Percentiles rank a stretch among this genome's conserved stretches.
These are phyloP conservation scores for Daucus carota DNA, from an alignment of 129 eudicot species.

Conservation along the genomic window DNA sequence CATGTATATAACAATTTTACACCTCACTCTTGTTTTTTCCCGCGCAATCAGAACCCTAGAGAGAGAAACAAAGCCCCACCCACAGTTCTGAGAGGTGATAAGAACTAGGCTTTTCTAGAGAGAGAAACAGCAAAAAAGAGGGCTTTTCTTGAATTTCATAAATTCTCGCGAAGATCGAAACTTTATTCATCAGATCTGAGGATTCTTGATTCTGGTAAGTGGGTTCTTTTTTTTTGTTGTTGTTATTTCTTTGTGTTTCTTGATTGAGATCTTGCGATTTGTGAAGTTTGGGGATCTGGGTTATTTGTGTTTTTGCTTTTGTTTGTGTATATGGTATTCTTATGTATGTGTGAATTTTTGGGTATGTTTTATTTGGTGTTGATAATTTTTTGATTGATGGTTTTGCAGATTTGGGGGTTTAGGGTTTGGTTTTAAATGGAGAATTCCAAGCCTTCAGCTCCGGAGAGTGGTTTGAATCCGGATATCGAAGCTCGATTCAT, in stretches of 20 bases:
- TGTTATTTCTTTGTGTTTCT: background rate
- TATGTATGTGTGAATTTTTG: background rate
- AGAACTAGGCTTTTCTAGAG: background rate
- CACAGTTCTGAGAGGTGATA: background rate
- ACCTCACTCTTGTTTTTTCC: background rate
- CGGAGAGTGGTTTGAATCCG: constrained; percentile 7
- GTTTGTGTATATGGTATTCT: too few species aligned
- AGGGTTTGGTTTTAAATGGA: background rate
- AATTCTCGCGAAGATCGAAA: background rate
- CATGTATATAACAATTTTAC: background rate
- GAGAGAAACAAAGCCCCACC: constrained; percentile 4
- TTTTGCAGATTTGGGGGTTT: constrained; percentile 8
- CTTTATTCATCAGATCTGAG: background rate
- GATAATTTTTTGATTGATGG: background rate
- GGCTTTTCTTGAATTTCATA: background rate
- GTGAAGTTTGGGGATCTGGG: constrained; percentile 1
- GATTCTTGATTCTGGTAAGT: background rate
- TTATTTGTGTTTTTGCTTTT: background rate
- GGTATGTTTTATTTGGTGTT: background rate
- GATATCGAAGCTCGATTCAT: constrained; percentile 57
- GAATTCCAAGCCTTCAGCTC: background rate
- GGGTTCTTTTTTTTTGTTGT: background rate
- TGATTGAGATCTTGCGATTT: background rate
- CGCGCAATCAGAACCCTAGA: constrained; percentile 10
- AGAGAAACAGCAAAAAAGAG: background rate